Base-by-base conservation (phyloP, 495 filamentous ascomycete genomes). In the Rhypophila decipiens region DNA sequence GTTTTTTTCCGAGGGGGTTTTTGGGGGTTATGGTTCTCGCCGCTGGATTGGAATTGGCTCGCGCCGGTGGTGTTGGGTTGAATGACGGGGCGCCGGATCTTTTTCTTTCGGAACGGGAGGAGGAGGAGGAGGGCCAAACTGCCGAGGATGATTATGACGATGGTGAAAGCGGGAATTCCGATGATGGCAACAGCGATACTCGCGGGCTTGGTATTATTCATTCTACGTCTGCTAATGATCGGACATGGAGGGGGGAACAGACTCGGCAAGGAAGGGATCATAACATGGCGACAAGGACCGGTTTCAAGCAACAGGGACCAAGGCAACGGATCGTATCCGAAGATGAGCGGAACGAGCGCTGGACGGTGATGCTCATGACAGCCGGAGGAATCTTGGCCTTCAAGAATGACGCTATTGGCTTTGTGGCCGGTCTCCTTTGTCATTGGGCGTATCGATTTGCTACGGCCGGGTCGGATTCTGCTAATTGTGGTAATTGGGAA, bases 11-110 rank as follows among this genome's bases (percentile, higher is more conserved):
- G 0, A 75, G 74, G 34, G 76, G 75, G 3, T 60, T 96, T 2
- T 65, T 97, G 2, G 89, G 89, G 0, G 75, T 96, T 9, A 87
- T 97, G 83, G 87, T 97, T 7, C 68, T 94, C 24, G 90, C 87
- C 1, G 87, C 90, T 1, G 91, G 90, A 0, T 62, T 96, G 50
- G 91, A 97, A 61, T 68, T 97, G 15, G 80, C 80, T 17, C 85
- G 84, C 52, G 90, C 90, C 0, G 91, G 90, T 4, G 91, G 90
- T 4, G 84, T 89, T 57, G 86, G 79, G 49, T 63, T 96, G 43
- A 90, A 91, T 57, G 77, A 84, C 17, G 78, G 79, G 15, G 86
- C 85, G 9, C 64, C 77, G 46, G 87, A 90, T 46, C 67, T 65
- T 4, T 72, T 57, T 72, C n/a, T n/a, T n/a, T n/a, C n/a, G n/a